Conservation (phyloP, 2,329 filamentous ascomycete species). For the Xylariales sp. region DNA sequence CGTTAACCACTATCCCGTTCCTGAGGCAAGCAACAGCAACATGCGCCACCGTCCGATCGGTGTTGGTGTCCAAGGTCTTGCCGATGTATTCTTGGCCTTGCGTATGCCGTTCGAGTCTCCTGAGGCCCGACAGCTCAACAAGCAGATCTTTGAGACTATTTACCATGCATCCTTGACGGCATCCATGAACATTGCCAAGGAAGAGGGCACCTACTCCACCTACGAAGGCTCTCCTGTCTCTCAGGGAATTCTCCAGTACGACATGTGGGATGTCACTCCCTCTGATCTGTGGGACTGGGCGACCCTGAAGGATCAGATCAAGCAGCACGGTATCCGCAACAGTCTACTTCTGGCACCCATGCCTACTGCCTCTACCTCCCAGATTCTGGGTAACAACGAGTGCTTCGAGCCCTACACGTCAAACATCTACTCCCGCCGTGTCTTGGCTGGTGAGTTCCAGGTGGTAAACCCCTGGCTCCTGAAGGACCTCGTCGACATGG, state of each 20-base stretch:
- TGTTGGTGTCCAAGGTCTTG: constrained; percentile 94
- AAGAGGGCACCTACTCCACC: constrained; percentile 78
- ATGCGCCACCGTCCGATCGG: constrained; percentile 95
- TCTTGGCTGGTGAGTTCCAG: constrained; percentile 97
- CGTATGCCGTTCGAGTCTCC: constrained; percentile 96
- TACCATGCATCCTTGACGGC: constrained; percentile 93
- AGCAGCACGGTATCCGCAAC: constrained; percentile 91
- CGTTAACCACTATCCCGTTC: constrained; percentile 96
- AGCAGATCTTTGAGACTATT: constrained; percentile 98
- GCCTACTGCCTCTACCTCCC: constrained; percentile 95
- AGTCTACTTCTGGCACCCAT: constrained; percentile 92
- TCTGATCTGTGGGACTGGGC: constrained; percentile 97
- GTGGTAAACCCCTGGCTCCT: constrained; percentile 98
- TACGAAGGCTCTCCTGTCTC: constrained; percentile 94
- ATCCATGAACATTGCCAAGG: constrained; percentile 80
- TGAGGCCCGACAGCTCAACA: constrained; percentile 90
- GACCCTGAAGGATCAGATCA: constrained; percentile 81
- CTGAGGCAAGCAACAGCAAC: constrained; percentile 91
- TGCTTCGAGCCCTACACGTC: constrained; percentile 99
- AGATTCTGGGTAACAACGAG: constrained; percentile 98
- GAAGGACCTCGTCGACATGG: constrained; percentile 96
- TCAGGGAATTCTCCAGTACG: constrained; percentile 93
- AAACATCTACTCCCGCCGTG: constrained; percentile 98
- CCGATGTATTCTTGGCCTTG: constrained; percentile 94
- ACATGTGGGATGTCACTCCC: constrained; percentile 96